Evolutionary conservation across 352 stramenopile genomes (phyloP).

Genomic region (Hyaloperonospora arabidopsidis): DNA sequence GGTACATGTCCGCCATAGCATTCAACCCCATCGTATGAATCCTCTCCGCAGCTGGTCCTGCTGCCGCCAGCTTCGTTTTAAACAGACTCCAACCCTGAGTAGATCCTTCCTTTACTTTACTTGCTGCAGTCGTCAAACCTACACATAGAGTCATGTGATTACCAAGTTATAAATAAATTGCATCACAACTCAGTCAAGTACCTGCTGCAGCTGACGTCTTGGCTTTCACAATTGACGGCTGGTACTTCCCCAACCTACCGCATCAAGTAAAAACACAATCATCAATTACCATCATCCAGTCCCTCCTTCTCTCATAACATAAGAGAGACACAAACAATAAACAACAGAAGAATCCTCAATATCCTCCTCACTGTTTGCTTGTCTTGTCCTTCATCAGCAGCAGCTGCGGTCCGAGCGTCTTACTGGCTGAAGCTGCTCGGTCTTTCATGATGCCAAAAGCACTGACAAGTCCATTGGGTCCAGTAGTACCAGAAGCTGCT

Average conservation of each 20-base stretch:
- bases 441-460: slow-evolving; percentile 48
- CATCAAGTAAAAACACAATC: slow-evolving; percentile 6
- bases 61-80: slow-evolving; percentile 65
- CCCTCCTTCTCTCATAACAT: too few species aligned
- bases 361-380: slow-evolving; percentile 31
- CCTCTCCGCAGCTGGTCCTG: slow-evolving; percentile 60
- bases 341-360: too few species aligned
- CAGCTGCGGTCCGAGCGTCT: slow-evolving; percentile 46
- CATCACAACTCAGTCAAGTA: slow-evolving; percentile 2
- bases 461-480: slow-evolving; percentile 16
- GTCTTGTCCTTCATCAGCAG: slow-evolving; percentile 46
- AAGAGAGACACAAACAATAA: neutral
- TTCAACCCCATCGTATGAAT: slow-evolving; percentile 69
- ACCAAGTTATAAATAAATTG: neutral
- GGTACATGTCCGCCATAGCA: slow-evolving; percentile 62
- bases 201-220: slow-evolving; percentile 62
- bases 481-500: slow-evolving; percentile 13
- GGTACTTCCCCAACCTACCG: slow-evolving; percentile 56
- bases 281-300: slow-evolving; percentile 7
- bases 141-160: neutral
- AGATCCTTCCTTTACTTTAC: slow-evolving; percentile 61
- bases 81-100: slow-evolving; percentile 74
- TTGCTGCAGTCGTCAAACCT: slow-evolving; percentile 18
- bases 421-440: slow-evolving; percentile 43
- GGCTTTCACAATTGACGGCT: slow-evolving; percentile 67